Evolutionary conservation across 2,329 filamentous ascomycete species (phyloP).

Genomic region (Exophiala sideris): DNA sequence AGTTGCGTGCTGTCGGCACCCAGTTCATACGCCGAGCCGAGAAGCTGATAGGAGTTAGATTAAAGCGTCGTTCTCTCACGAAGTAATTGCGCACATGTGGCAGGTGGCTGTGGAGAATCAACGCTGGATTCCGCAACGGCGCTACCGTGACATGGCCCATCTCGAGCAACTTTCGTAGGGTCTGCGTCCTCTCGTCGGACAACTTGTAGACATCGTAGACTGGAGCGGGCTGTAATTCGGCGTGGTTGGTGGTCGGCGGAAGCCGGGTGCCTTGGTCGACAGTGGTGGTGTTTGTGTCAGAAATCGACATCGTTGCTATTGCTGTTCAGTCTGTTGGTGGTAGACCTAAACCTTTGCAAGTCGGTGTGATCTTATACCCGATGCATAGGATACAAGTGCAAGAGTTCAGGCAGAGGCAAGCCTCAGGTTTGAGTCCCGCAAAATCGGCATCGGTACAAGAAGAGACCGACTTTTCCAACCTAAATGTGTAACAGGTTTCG

Average conservation of each 20-base stretch:
- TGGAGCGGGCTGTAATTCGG: neutral
- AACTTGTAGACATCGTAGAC: conserved; percentile 1
- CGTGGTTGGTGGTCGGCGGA: neutral
- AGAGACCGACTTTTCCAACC: no score
- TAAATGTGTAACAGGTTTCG: no score
- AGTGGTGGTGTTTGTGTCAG: no score
- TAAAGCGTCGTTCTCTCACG: neutral
- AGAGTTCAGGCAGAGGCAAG: no score
- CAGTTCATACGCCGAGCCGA: conserved; percentile 6
- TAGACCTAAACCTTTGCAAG: no score
- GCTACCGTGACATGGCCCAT: conserved; percentile 2
- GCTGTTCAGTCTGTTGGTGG: no score
- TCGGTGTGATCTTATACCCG: no score
- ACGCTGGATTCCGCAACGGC: conserved; percentile 7
- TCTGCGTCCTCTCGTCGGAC: conserved; percentile 4
- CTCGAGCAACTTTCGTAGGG: neutral
- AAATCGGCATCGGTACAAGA: no score
- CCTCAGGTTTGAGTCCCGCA: no score
- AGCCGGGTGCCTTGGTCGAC: neutral
- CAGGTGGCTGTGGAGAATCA: conserved; percentile 12
- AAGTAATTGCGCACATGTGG: conserved; percentile 8
- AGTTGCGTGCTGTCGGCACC: neutral
- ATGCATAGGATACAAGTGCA: no score
- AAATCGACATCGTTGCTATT: no score
- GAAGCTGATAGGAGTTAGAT: neutral